Evolutionary conservation across 768 basidiomycete genomes (phyloP), one percentile per base, ranked within the genome.

Genomic region (Podaxis carcinomalis): DNA sequence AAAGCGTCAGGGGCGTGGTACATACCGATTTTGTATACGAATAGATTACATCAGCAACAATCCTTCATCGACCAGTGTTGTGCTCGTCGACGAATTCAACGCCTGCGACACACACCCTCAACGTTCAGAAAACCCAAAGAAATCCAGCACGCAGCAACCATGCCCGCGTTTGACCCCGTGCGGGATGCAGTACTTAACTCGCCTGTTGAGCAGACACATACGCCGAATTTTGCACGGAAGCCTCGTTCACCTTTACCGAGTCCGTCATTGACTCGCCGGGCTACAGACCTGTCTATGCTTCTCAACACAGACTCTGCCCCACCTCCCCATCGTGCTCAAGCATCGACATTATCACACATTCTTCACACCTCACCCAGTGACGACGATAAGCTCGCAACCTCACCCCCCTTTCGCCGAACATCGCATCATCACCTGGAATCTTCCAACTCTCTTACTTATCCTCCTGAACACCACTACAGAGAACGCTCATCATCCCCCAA

Each of bases 131-230:
- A 36, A 11, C 32, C 51, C 32, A 53, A 47, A 9, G 9, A 23
- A 19, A 6, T n/a, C 0, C 3, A n/a, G 32, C 35, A n/a, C 37
- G 14, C 37, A 19, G 16, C n/a, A 32, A 11, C 51, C 51, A 87
- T 87, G 87, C 86, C 90, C 66, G 83, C 83, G 61, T 91, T 92
- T 80, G 91, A 92, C 81, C 90, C 91, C 68, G 90, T 93, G 63
- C 83, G 91, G 72, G 91, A 92, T 81, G 91, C 91, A 63, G 88
- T 91, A 68, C 83, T 89, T 67, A 90, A 90, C 74, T 89, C 88
- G 46, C 90, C 90, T 32, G 72, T 85, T 67, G 78, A 80, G 42
- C 78, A 79, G 65, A 69, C 80, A 52, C 74, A 67, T 59, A 77
- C 63, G 16, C 66, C 68, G 25, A 64, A 63, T 57, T 64, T 70